Conservation (phyloP, 257 asterid species). For the Solanum peruvianum region DNA sequence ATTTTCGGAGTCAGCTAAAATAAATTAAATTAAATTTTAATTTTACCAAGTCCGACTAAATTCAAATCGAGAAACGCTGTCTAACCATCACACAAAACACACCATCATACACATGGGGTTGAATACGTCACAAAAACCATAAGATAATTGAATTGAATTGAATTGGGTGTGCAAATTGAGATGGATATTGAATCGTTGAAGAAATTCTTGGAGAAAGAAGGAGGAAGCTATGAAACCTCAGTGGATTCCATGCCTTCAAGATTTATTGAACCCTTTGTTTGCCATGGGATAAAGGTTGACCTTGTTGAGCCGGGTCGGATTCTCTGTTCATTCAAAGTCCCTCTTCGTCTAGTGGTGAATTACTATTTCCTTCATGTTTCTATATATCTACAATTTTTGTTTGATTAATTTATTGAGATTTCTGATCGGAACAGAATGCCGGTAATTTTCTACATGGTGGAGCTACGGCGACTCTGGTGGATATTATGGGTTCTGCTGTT, state of each 20-base stretch:
- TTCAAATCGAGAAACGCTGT: no score
- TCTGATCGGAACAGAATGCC: slow-evolving; percentile 23
- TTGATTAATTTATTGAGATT: not conserved
- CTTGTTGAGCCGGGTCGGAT: slow-evolving; percentile 56
- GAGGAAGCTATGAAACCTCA: slow-evolving; percentile 21
- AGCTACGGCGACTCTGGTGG: slow-evolving; percentile 70
- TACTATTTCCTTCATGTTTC: not conserved
- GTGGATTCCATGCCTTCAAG: slow-evolving; percentile 43
- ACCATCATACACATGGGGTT: not conserved
- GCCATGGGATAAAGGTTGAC: slow-evolving; percentile 56
- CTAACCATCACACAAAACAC: not conserved
- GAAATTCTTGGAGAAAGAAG: slow-evolving; percentile 43
- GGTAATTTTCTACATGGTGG: slow-evolving; percentile 73
- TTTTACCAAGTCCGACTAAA: no score
- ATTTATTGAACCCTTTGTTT: slow-evolving; percentile 55
- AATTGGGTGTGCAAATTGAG: not conserved
- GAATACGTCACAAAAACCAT: not conserved
- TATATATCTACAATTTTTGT: not conserved
- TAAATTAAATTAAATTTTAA: no score
- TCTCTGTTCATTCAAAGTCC: slow-evolving; percentile 56
- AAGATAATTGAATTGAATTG: not conserved
- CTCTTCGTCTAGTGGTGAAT: slow-evolving; percentile 67
- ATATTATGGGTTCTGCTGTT: slow-evolving; percentile 54
- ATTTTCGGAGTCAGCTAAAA: no score
- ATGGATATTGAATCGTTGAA: slow-evolving; percentile 47